Evolutionary conservation across 2,329 filamentous ascomycete genomes (phyloP).

Genomic region (Calonectria hongkongensis): DNA sequence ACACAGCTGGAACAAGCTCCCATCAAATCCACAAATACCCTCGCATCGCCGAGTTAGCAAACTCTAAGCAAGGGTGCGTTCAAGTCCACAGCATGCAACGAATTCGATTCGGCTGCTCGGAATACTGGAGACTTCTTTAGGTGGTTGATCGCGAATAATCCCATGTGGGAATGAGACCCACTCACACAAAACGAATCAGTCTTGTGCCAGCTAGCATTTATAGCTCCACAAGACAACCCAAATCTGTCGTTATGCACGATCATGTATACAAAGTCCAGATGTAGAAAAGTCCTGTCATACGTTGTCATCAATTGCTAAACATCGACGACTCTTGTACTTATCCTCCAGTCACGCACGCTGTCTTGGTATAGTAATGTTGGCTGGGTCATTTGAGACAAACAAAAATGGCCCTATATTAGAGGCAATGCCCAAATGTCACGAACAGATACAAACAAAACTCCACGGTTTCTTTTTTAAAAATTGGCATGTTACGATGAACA

Average conservation of each 20-base stretch:
- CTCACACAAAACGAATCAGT: background rate
- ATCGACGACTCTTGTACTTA: background rate
- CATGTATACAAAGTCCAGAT: background rate
- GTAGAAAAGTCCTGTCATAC: background rate
- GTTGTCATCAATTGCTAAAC: background rate
- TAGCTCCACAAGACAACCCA: background rate
- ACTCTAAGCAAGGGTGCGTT: constrained; percentile 7
- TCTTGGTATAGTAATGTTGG: background rate
- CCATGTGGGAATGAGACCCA: background rate
- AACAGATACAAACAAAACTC: background rate
- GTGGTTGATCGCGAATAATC: constrained; percentile 5
- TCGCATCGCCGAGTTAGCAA: constrained; percentile 12
- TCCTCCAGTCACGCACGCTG: background rate
- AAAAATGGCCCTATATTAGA: too few relatives aligned
- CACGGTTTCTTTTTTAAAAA: too few relatives aligned
- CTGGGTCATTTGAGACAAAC: background rate
- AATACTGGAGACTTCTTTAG: background rate
- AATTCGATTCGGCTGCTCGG: constrained; percentile 12
- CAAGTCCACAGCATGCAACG: background rate
- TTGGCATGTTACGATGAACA: background rate
- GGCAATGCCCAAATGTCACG: background rate
- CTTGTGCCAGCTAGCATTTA: background rate
- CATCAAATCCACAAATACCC: background rate
- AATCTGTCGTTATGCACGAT: background rate
- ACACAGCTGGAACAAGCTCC: background rate